A percentile compares a stretch with the other conserved stretches of the same genome.
These are phyloP conservation scores for Thielaviopsis ethacetica DNA, from an alignment of 2,329 filamentous ascomycete species.

Conservation along the genomic window DNA sequence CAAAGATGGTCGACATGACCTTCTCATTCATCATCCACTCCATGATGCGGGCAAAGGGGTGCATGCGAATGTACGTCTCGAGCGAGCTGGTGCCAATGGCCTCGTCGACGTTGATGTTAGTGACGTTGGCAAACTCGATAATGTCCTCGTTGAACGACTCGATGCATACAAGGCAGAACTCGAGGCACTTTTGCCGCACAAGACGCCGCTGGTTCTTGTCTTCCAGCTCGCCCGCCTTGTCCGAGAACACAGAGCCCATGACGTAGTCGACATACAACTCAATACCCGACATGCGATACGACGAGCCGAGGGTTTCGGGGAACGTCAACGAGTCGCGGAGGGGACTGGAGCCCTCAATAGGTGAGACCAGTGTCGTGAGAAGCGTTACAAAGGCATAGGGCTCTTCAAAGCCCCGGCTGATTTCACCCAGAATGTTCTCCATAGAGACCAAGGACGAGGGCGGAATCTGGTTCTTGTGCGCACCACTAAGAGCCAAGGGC, in stretches of 20 bases:
- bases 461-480: constrained; percentile 14
- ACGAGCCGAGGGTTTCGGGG: constrained; percentile 65
- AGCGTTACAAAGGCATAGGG: constrained; percentile 70
- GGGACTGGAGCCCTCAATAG: constrained; percentile 41
- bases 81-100: constrained; percentile 61
- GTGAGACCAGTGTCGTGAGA: constrained; percentile 53
- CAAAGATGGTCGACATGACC: constrained; percentile 64
- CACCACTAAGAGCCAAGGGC: constrained; percentile 11
- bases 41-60: constrained; percentile 89
- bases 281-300: constrained; percentile 64
- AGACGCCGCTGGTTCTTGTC: constrained; percentile 55
- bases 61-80: constrained; percentile 64
- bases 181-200: constrained; percentile 63
- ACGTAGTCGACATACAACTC: constrained; percentile 89
- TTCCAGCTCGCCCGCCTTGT: constrained; percentile 45
- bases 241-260: constrained; percentile 59
- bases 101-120: constrained; percentile 56
- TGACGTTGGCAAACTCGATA: constrained; percentile 67
- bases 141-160: constrained; percentile 87
- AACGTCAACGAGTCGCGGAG: constrained; percentile 69
- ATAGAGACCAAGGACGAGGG: constrained; percentile 22
- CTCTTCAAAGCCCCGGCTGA: constrained; percentile 69
- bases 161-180: constrained; percentile 67
- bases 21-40: constrained; percentile 96
- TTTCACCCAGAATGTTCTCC: constrained; percentile 54